Percentiles rank a stretch among this genome's conserved stretches.
These are phyloP conservation scores for Ogataea henricii DNA, from an alignment of 805 yeast species.

Conservation along the genomic window DNA sequence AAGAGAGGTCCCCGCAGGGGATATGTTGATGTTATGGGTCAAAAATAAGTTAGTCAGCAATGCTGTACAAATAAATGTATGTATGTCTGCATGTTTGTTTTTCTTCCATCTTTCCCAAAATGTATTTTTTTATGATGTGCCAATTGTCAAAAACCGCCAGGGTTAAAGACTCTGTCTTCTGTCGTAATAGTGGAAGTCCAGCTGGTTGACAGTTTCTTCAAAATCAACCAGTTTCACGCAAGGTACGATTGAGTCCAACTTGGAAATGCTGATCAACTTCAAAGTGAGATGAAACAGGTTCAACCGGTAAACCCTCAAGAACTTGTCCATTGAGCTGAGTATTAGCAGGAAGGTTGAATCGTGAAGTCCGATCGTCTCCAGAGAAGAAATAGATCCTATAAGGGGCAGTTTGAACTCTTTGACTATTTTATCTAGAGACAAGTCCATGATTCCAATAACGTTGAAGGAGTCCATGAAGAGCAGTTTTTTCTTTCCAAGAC, in stretches of 20 bases:
- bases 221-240: slow-evolving; percentile 17
- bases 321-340: slow-evolving; percentile 27
- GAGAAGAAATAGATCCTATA: slow-evolving; percentile 29
- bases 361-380: slow-evolving; percentile 13
- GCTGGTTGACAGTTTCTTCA: slow-evolving; percentile 6
- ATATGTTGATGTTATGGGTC: slow-evolving; percentile 66
- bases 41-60: slow-evolving; percentile 12
- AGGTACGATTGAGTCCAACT: slow-evolving; percentile 25
- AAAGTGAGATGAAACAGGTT: slow-evolving; percentile 11
- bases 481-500: slow-evolving; percentile 15
- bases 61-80: neutral
- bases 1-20: slow-evolving; percentile 58
- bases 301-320: slow-evolving; percentile 22
- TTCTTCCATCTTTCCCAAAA: neutral
- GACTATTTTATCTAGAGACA: slow-evolving; percentile 20
- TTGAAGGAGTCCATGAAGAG: slow-evolving; percentile 32
- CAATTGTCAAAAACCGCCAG: neutral
- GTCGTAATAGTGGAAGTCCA: slow-evolving; percentile 21
- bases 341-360: slow-evolving; percentile 18
- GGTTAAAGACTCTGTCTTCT: slow-evolving; percentile 4
- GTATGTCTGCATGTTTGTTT: neutral
- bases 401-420: slow-evolving; percentile 24
- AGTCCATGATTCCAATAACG: slow-evolving; percentile 26
- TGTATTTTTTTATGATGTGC: neutral
- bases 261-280: slow-evolving; percentile 12